Percentiles rank a stretch among this genome's conserved stretches.
phyloP scores from a whole-genome alignment of 352 stramenopile genomes.

The Globisporangium apiculatum region DNA sequence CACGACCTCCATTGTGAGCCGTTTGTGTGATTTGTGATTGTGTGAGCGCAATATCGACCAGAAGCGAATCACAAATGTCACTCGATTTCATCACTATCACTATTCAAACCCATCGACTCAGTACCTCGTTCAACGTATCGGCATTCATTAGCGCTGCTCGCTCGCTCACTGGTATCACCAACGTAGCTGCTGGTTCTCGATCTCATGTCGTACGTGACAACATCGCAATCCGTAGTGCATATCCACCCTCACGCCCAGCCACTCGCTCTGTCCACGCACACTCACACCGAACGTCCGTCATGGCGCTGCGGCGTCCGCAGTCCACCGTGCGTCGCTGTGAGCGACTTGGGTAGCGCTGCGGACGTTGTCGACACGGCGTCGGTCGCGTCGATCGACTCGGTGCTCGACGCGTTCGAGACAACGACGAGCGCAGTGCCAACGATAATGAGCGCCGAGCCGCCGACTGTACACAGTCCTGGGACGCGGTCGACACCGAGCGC shows the following conservation, averaged over 20 bases:
- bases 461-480: slow-evolving; percentile 60
- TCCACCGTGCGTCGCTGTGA: slow-evolving; percentile 19
- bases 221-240: neutral
- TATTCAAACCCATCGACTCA: neutral
- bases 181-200: neutral
- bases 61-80: too few relatives aligned
- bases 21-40: slow-evolving; percentile 2
- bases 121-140: neutral
- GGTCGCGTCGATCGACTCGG: slow-evolving; percentile 73
- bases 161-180: neutral
- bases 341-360: slow-evolving; percentile 30
- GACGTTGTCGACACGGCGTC: slow-evolving; percentile 55
- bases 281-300: slow-evolving; percentile 3
- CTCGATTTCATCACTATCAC: neutral
- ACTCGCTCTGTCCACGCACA: neutral
- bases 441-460: slow-evolving; percentile 70
- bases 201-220: too few relatives aligned
- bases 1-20: slow-evolving; percentile 41
- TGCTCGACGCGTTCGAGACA: slow-evolving; percentile 67
- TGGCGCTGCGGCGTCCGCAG: slow-evolving; percentile 10
- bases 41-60: too few relatives aligned
- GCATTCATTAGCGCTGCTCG: neutral
- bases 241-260: neutral
- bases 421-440: slow-evolving; percentile 76
- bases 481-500: slow-evolving; percentile 64